These are phyloP conservation scores for Glaciozyma martinii DNA, from an alignment of 768 basidiomycete species.

Conservation along the genomic window DNA sequence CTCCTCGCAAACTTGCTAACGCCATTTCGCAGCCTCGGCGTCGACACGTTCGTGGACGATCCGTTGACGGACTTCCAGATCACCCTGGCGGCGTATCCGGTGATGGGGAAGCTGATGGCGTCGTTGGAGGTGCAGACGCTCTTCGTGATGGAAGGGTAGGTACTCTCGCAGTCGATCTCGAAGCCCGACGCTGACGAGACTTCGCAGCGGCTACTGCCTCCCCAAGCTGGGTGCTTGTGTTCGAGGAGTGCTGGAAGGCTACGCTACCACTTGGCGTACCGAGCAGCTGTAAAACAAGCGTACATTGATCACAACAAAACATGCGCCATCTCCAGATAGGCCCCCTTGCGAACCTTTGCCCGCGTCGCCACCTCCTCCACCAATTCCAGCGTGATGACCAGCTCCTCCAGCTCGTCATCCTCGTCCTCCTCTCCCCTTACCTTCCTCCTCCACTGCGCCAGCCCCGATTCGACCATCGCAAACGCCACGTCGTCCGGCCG, in stretches of 20 bases:
- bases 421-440: conserved; percentile 3
- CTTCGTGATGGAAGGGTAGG: conserved; percentile 43
- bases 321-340: conserved; percentile 23
- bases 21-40: conserved; percentile 36
- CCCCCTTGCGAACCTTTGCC: conserved; percentile 6
- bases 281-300: background rate
- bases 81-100: conserved; percentile 34
- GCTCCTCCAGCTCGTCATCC: conserved; percentile 43
- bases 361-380: conserved; percentile 48
- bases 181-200: too few species aligned
- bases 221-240: too few species aligned
- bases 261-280: too few species aligned
- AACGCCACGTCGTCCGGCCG: conserved; percentile 78
- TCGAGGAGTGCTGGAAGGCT: too few species aligned
- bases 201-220: too few species aligned
- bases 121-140: conserved; percentile 31
- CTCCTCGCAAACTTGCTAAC: too few species aligned
- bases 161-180: background rate
- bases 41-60: conserved; percentile 40
- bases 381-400: conserved; percentile 57
- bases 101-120: conserved; percentile 35
- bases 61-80: conserved; percentile 39
- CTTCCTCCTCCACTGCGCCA: conserved; percentile 44
- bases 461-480: conserved; percentile 75
- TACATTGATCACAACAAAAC: background rate